A percentile compares a stretch with the other conserved stretches of the same genome.
These are phyloP conservation scores for Saccharomyces pastorianus DNA, from an alignment of 1,139 yeast species.

Conservation along the genomic window DNA sequence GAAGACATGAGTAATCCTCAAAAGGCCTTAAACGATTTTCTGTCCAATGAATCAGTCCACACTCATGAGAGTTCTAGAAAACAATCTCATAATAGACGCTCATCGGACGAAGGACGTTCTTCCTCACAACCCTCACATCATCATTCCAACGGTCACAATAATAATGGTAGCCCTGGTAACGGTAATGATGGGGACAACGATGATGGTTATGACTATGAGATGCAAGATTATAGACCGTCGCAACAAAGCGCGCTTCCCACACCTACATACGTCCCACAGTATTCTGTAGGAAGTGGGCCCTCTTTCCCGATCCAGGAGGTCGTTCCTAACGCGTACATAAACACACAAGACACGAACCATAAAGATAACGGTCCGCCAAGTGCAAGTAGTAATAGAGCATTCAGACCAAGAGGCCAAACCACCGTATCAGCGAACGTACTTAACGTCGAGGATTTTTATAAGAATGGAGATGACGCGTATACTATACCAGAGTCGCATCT, in stretches of 20 bases:
- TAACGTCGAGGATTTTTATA: conserved; percentile 13
- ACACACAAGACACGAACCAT: conserved; percentile 7
- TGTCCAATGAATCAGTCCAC: background rate
- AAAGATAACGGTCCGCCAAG: conserved; percentile 1
- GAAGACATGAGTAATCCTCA: background rate
- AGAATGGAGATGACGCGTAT: conserved; percentile 3
- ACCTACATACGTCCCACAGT: conserved; percentile 22
- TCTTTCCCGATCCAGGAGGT: conserved; percentile 28
- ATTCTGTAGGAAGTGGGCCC: conserved; percentile 12
- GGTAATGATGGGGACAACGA: conserved; percentile 11
- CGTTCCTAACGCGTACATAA: conserved; percentile 26
- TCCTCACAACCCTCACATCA: background rate
- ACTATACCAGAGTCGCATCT: background rate
- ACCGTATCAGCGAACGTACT: conserved; percentile 21
- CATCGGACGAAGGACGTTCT: background rate
- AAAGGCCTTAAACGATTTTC: background rate
- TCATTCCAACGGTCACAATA: conserved; percentile 1
- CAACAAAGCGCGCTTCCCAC: conserved; percentile 18
- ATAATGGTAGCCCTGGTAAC: conserved; percentile 6
- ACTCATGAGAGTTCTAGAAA: background rate
- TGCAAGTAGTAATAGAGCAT: conserved; percentile 1
- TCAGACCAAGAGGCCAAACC: conserved; percentile 5
- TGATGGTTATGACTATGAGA: conserved; percentile 24
- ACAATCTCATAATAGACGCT: background rate
- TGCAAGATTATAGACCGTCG: conserved; percentile 18